Evolutionary conservation across 2,329 filamentous ascomycete species (phyloP).

Genomic region (Neurospora sp.): DNA sequence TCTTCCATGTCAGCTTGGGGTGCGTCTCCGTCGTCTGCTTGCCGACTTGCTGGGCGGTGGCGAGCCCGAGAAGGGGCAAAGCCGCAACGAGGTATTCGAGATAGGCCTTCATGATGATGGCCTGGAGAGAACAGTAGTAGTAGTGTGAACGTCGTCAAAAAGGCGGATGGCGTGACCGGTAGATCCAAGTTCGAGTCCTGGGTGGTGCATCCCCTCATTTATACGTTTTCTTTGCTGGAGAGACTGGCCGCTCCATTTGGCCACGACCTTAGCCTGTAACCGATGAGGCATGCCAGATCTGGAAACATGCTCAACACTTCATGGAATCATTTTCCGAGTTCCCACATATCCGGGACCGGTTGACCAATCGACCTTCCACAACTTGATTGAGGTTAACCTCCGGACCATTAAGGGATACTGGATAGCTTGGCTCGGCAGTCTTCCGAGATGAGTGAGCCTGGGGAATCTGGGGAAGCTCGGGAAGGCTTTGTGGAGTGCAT

Average conservation of each 20-base stretch:
- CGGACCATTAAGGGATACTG: background rate
- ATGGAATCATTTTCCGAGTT: background rate
- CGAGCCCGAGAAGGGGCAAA: conserved; percentile 11
- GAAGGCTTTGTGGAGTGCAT: background rate
- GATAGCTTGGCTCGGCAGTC: background rate
- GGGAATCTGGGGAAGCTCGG: background rate
- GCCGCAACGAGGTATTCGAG: conserved; percentile 15
- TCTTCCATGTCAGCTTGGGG: conserved; percentile 12
- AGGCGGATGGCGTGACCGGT: background rate
- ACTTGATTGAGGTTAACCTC: background rate
- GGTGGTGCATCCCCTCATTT: background rate
- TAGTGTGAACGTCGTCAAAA: background rate
- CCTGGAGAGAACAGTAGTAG: background rate
- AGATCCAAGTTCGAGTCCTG: background rate
- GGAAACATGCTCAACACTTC: background rate
- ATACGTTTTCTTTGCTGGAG: background rate
- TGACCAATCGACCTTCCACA: background rate
- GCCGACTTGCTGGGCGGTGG: conserved; percentile 11
- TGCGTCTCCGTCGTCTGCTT: conserved; percentile 10
- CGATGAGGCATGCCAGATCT: background rate
- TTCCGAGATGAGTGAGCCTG: background rate
- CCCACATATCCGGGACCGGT: background rate
- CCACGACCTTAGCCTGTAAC: background rate
- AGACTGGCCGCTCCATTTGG: background rate
- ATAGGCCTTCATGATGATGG: conserved; percentile 14